Evolutionary conservation across 768 basidiomycete genomes (phyloP).

Genomic region (Mrakia frigida): DNA sequence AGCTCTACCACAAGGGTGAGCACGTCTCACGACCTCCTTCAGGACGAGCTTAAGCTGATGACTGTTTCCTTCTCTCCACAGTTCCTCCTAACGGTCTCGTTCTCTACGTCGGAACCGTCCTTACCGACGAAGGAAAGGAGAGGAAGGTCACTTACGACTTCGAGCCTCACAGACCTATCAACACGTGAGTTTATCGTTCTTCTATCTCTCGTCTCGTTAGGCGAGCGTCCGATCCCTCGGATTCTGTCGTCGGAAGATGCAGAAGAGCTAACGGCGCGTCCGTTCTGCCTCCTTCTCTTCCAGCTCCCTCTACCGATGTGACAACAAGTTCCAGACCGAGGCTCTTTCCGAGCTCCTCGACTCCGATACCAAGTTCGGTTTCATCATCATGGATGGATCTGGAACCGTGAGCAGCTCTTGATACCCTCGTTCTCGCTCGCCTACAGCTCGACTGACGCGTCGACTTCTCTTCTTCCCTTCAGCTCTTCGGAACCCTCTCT

Average conservation of each 20-base stretch:
- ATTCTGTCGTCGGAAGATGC: not conserved
- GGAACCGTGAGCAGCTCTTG: constrained; percentile 39
- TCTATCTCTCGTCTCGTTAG: too few relatives aligned
- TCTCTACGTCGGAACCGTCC: constrained; percentile 93
- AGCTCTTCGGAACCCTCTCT: constrained; percentile 85
- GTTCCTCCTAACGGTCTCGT: constrained; percentile 96
- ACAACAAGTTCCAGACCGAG: constrained; percentile 99
- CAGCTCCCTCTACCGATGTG: constrained; percentile 95
- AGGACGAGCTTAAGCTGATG: constrained; percentile 15
- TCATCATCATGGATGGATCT: constrained; percentile 94
- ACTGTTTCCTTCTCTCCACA: not conserved
- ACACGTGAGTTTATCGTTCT: constrained; percentile 63
- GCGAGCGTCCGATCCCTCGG: not conserved
- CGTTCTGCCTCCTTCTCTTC: not conserved
- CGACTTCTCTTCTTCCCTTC: not conserved
- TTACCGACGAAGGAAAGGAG: constrained; percentile 98
- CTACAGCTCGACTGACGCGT: not conserved
- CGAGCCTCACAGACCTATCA: constrained; percentile 97
- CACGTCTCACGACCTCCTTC: not conserved
- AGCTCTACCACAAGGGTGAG: constrained; percentile 74
- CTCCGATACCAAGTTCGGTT: constrained; percentile 94
- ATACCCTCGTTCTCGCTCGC: constrained; percentile 38
- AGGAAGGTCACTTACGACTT: constrained; percentile 99
- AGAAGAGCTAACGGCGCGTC: constrained; percentile 10
- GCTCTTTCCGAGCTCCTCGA: constrained; percentile 93